phyloP scores from a whole-genome alignment of 192 early-diverging fungal genomes.

The Endogone sp. region DNA sequence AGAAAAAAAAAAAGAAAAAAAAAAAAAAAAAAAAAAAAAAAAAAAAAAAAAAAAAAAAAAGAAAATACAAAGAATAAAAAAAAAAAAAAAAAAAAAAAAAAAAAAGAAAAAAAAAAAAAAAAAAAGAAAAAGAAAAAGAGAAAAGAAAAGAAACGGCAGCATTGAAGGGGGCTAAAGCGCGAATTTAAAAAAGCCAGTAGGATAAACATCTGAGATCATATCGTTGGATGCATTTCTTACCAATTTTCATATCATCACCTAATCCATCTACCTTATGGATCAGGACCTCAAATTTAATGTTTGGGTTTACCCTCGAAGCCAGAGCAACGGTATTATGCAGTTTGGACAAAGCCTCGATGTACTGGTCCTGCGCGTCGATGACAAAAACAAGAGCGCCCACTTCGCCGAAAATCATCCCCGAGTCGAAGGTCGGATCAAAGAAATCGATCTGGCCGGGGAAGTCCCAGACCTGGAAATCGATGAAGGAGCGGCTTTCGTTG shows the following conservation, averaged over 20 bases:
- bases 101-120: too few relatives aligned
- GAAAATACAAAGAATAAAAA: too few relatives aligned
- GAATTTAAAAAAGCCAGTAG: too few relatives aligned
- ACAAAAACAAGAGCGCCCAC: conserved; percentile 85
- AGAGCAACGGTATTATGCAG: conserved; percentile 68
- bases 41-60: too few relatives aligned
- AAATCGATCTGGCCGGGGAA: conserved; percentile 88
- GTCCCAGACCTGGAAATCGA: conserved; percentile 88
- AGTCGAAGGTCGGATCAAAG: conserved; percentile 65
- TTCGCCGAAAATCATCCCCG: conserved; percentile 61
- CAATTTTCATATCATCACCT: conserved; percentile 93
- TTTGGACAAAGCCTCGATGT: conserved; percentile 68
- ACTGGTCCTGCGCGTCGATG: conserved; percentile 96
- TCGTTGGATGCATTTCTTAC: conserved; percentile 32
- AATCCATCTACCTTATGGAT: conserved; percentile 97
- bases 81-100: too few relatives aligned
- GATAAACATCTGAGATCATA: too few relatives aligned
- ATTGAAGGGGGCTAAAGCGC: too few relatives aligned
- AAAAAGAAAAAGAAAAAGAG: too few relatives aligned
- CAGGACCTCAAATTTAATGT: conserved; percentile 89
- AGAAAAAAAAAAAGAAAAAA: too few relatives aligned
- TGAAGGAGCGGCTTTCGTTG: conserved; percentile 63
- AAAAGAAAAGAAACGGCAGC: too few relatives aligned
- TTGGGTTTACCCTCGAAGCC: conserved; percentile 76
- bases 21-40: too few relatives aligned